phyloP scores from a whole-genome alignment of 2,329 filamentous ascomycete species.

The Apiospora pterosperma region DNA sequence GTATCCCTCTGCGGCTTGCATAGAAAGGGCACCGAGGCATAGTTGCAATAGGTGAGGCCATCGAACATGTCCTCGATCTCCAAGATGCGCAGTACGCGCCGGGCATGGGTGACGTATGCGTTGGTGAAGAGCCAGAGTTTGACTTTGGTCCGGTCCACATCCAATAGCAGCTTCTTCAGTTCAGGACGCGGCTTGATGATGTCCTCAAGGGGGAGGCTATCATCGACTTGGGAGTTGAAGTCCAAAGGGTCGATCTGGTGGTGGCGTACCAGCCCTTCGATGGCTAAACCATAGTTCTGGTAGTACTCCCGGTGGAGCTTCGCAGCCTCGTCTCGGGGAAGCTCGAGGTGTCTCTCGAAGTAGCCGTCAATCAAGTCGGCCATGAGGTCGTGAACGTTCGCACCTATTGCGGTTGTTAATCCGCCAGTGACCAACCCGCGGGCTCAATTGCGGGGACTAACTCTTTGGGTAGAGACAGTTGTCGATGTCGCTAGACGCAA shows the following conservation, averaged over 20 bases:
- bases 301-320: constrained; percentile 90
- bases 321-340: constrained; percentile 75
- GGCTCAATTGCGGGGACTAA: constrained; percentile 35
- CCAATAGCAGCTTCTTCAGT: constrained; percentile 71
- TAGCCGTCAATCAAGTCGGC: constrained; percentile 69
- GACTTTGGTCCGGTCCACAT: constrained; percentile 80
- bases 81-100: constrained; percentile 75
- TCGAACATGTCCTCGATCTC: constrained; percentile 88
- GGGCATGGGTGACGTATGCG: constrained; percentile 86
- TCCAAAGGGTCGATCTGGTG: constrained; percentile 94
- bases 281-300: constrained; percentile 89
- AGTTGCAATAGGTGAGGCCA: constrained; percentile 93
- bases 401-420: constrained; percentile 46
- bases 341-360: constrained; percentile 65
- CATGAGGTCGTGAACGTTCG: constrained; percentile 87
- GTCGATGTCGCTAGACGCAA: constrained; percentile 96
- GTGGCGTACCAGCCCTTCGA: constrained; percentile 89
- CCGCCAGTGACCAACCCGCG: background rate
- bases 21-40: constrained; percentile 66
- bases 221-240: constrained; percentile 93
- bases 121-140: constrained; percentile 95
- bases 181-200: constrained; percentile 77
- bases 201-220: constrained; percentile 82
- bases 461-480: constrained; percentile 94
- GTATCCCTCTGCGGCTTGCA: constrained; percentile 85